phyloP scores from a whole-genome alignment of 2,329 filamentous ascomycete genomes.

The Colletotrichum lupini region DNA sequence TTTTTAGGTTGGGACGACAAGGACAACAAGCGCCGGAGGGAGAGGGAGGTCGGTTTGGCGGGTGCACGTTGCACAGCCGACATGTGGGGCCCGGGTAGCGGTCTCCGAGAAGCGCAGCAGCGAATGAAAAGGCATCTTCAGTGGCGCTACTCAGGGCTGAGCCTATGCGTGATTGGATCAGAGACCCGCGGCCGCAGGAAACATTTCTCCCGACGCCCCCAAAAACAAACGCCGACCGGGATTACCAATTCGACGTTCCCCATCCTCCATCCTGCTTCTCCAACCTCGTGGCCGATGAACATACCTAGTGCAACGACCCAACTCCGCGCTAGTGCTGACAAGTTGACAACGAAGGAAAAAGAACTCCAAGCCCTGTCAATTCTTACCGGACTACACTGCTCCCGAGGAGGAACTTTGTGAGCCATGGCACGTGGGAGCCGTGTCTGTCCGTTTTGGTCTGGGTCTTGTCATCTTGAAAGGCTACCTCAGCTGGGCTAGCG shows the following conservation, averaged over 20 bases:
- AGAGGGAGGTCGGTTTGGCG: neutral
- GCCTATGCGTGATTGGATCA: neutral
- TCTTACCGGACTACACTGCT: conserved; percentile 10
- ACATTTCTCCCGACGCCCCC: neutral
- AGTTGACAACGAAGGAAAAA: conserved; percentile 4
- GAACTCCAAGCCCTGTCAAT: neutral
- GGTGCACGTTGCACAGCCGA: conserved; percentile 16
- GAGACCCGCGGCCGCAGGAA: neutral
- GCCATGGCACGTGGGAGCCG: neutral
- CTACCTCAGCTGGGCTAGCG: neutral
- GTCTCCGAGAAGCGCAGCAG: neutral
- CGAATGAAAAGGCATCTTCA: neutral
- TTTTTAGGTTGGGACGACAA: conserved; percentile 23
- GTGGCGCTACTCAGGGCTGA: neutral
- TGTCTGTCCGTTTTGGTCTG: neutral
- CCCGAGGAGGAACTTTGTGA: neutral
- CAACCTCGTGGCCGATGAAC: neutral
- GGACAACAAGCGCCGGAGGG: conserved; percentile 21
- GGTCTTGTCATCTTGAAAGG: neutral
- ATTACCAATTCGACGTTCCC: neutral
- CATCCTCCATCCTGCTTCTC: neutral
- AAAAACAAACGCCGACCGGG: neutral
- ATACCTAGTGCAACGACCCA: neutral
- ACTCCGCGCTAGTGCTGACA: conserved; percentile 20
- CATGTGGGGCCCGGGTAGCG: neutral